These are phyloP conservation scores for Neonothopanus nambi DNA, from an alignment of 1,284 basidiomycete genomes.

Conservation along the genomic window DNA sequence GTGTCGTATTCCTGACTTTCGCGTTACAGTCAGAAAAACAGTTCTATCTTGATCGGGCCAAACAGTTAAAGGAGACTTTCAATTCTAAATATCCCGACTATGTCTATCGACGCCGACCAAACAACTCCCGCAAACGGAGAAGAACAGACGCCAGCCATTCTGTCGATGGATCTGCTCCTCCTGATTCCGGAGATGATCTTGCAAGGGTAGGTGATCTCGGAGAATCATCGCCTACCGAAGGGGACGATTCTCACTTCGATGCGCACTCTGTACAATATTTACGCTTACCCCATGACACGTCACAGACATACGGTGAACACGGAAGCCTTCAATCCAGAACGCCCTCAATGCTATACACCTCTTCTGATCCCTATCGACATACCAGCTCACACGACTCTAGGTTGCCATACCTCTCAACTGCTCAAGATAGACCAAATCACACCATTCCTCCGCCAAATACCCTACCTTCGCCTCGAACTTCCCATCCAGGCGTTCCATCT, in stretches of 20 bases:
- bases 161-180: conserved; percentile 8
- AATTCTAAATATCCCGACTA: conserved; percentile 86
- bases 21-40: conserved; percentile 68
- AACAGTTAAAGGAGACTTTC: conserved; percentile 79
- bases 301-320: conserved; percentile 1
- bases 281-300: background rate
- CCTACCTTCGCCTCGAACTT: too few relatives aligned
- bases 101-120: conserved; percentile 79
- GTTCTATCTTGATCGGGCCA: conserved; percentile 82
- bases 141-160: conserved; percentile 44
- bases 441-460: background rate
- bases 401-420: background rate
- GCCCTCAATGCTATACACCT: background rate
- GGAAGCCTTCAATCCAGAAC: conserved; percentile 1
- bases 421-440: background rate
- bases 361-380: background rate
- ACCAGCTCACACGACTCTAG: background rate
- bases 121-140: conserved; percentile 76
- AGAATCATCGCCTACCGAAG: conserved; percentile 37
- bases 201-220: conserved; percentile 36
- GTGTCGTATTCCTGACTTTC: conserved; percentile 15
- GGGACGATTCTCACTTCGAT: conserved; percentile 31
- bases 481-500: background rate
- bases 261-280: conserved; percentile 16
- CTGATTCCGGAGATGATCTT: conserved; percentile 41